Base-by-base conservation (phyloP, 495 filamentous ascomycete species). In the Sabuloglossum arenarium region DNA sequence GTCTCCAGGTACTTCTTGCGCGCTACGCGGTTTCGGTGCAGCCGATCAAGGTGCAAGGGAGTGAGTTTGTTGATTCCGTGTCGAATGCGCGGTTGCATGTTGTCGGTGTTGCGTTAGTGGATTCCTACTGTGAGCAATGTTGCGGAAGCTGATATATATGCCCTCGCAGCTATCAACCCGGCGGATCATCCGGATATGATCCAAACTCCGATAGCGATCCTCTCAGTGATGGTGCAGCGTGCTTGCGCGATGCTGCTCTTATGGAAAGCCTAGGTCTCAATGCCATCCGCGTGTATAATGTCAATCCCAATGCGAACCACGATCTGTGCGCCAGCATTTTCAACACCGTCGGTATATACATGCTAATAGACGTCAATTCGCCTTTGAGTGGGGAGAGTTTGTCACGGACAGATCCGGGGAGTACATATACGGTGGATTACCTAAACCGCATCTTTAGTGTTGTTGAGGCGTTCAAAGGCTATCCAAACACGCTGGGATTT, bases 401-500 rank as follows among this genome's bases (percentile, higher is more conserved):
- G 49, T 77, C 88, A 69, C 80, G 81, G 55, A 72, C 65, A 30
- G 71, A 82, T 59, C 86, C 90, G 19, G 64, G 61, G 59, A 71
- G 73, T 54, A 83, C 78, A 57, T 97, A 96, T 74, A 79, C 79
- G 62, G 69, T 70, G 39, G 69, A 64, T 31, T 97, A 97, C 67
- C 76, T 93, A 58, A 77, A 80, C 61, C 81, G 88, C 63, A 85
- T 86, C 58, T 96, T 94, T 67, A 81, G 80, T 63, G 75, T 97
- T 42, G 86, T 96, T 28, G 90, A 97, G 72, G 85, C 84, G 30
- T 97, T 97, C 81, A 90, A 89, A 73, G 75, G 76, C 67, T 97
- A 86, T 68, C 86, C 87, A 59, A 97, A 97, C 69, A 79, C 81
- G 1, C 72, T 94, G n/a, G 84, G 77, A 52, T 95, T 94, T 76